Conservation (phyloP, 768 basidiomycete genomes). For the Boletus reticulatus region DNA sequence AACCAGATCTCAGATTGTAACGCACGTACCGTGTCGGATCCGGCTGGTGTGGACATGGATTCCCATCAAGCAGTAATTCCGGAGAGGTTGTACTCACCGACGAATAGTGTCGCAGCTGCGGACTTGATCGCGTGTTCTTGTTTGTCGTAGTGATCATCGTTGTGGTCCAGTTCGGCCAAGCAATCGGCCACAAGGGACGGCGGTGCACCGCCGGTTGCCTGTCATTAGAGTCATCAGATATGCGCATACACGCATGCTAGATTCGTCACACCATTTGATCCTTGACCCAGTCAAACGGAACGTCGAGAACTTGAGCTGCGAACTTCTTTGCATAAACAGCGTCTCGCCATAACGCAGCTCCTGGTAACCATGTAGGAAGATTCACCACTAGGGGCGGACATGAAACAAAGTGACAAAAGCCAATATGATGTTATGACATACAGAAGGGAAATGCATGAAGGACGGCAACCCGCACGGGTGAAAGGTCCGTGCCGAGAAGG, state of each 20-base stretch:
- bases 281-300: constrained; percentile 25
- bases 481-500: constrained; percentile 20
- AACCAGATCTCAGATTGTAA: background rate
- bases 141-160: constrained; percentile 4
- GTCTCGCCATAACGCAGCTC: constrained; percentile 15
- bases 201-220: constrained; percentile 17
- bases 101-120: constrained; percentile 21
- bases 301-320: constrained; percentile 18
- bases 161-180: constrained; percentile 17
- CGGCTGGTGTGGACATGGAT: constrained; percentile 11
- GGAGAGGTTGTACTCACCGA: constrained; percentile 14
- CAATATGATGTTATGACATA: constrained; percentile 3
- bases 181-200: constrained; percentile 28
- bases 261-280: constrained; percentile 18
- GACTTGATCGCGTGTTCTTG: constrained; percentile 27
- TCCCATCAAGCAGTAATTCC: background rate
- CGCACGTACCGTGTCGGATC: constrained; percentile 23
- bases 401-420: background rate
- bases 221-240: too few relatives aligned
- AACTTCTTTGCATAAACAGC: constrained; percentile 13
- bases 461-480: constrained; percentile 18
- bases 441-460: constrained; percentile 15
- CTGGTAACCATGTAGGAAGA: constrained; percentile 28
- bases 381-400: constrained; percentile 11
- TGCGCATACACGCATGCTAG: too few relatives aligned